Percentiles rank a stretch among this genome's conserved stretches.
Conservation (phyloP, 169 alveolate genomes). For the Eimeria sp. region DNA sequence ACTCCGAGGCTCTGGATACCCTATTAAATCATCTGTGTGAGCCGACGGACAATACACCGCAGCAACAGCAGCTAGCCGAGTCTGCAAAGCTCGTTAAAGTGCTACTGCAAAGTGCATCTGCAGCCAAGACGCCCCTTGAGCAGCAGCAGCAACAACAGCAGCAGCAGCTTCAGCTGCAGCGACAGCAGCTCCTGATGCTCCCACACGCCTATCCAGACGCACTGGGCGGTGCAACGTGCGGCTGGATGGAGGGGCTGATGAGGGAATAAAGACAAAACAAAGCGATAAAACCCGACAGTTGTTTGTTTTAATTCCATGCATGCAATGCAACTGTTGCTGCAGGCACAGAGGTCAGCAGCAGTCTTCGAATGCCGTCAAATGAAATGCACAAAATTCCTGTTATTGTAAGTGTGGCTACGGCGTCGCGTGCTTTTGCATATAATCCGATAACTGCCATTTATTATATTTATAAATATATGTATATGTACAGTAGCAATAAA, state of each 20-base stretch:
- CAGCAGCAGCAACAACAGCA: slow-evolving; percentile 56
- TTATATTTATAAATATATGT: too few species aligned
- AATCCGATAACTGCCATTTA: too few species aligned
- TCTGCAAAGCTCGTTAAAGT: slow-evolving; percentile 26
- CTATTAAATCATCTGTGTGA: neutral
- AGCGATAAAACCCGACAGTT: too few species aligned
- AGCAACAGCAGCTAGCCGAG: slow-evolving; percentile 19
- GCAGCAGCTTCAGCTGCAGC: slow-evolving; percentile 17
- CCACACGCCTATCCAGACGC: neutral
- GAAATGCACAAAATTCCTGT: too few species aligned
- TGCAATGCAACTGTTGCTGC: neutral
- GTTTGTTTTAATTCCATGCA: too few species aligned
- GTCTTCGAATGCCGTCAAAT: too few species aligned
- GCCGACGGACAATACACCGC: neutral
- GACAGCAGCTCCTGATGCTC: slow-evolving; percentile 1
- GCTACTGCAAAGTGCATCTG: slow-evolving; percentile 15
- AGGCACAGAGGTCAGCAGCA: too few species aligned
- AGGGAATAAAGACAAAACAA: neutral
- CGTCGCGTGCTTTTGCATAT: too few species aligned
- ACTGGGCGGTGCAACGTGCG: neutral
- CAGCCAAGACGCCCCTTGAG: neutral
- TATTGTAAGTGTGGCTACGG: too few species aligned
- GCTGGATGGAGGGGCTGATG: neutral
- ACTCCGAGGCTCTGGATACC: neutral
- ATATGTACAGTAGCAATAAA: too few species aligned